Evolutionary conservation across 2,329 filamentous ascomycete genomes (phyloP), one percentile per base, ranked within the genome.

Genomic region (Aspergillus fischeri): DNA sequence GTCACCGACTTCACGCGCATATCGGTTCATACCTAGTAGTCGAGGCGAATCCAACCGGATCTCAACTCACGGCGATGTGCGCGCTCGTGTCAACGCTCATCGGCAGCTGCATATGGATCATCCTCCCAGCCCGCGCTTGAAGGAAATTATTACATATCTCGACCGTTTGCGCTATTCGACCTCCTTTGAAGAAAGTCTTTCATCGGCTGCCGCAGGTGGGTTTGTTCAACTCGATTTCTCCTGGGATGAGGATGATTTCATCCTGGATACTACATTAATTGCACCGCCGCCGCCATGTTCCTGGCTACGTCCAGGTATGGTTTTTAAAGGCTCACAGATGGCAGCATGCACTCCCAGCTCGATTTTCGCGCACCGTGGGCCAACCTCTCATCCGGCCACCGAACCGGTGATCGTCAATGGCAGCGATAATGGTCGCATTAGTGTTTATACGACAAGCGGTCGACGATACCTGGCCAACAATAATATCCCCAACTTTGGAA

Each of bases 291-390:
- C 83, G 2, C 73, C 78, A 53, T 85, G 80, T 51, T 87, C 85
- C 7, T 88, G 85, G 84, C 72, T 89, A 10, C 79, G 81, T 52
- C 80, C 83, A 5, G 86, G 86, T 21, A 80, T 82, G 53, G 76
- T 84, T 0, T 86, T 87, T 61, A 80, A 80, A 11, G 86, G 86
- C 3, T 83, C 79, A 27, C 86, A 89, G 67, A 81, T 84, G 65
- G 85, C 85, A 17, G 75, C 75, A 9, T 73, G 72, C 53, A 68
- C 62, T 48, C 58, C 64, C 24, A 65, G 61, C 27, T 60, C 68
- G 48, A 67, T 70, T 50, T 62, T 72, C 14, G 62, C 66, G 14
- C 72, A 70, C 57, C 71, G 70, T 14, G 58, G 64, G 20, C 59
- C 67, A 8, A 69, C 61, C 32, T 60, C 65, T 2, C 65, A 64